Base-by-base conservation (phyloP, 441 rosid genomes). In the Biscutella laevigata region DNA sequence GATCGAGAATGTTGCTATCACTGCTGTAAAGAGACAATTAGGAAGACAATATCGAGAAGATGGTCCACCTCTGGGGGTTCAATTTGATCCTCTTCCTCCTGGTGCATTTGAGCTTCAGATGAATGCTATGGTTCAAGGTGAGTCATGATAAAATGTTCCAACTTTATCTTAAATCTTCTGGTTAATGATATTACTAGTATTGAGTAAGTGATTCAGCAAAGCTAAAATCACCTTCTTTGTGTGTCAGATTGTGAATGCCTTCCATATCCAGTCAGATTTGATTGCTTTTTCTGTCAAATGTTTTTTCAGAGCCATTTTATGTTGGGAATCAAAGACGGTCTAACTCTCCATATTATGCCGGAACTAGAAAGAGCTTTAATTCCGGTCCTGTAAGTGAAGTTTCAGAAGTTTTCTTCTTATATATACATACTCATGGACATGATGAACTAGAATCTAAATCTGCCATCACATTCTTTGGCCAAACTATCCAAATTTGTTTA, bases 11-110 rank as follows among this genome's bases (percentile, higher is more conserved):
- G 80, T 74, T 59, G 90, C 83, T 53, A 71, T 87, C 42, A 78
- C 77, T 56, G 86, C 92, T 26, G 86, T 87, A 33, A 84, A 81
- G 79, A 83, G 74, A 75, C 98, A 84, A 47, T 62, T 90, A 55
- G 98, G 98, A 34, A 74, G 75, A 67, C 75, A 81, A 58, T 90
- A 84, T 52, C 73, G 57, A 59, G 86, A 76, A 67, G 90, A 84
- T 66, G 96, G 95, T 64, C 98, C 98, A 4, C 74, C 71, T n/a
- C 81, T 87, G 14, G 82, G 86, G 60, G 68, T 83, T 71, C 77
- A 66, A 40, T 90, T 90, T 75, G 79, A 87, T 60, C 68, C 76
- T 53, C 88, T 83, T 68, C 96, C 96, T 61, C 95, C 95, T 34
- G 76, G 77, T 63, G 91, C 95, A 46, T 90, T 90, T 66, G 83